Percentiles rank a stretch among this genome's conserved stretches.
Evolutionary conservation across 2,329 filamentous ascomycete species (phyloP).

Genomic region (Chaetoscypha palmicola): DNA sequence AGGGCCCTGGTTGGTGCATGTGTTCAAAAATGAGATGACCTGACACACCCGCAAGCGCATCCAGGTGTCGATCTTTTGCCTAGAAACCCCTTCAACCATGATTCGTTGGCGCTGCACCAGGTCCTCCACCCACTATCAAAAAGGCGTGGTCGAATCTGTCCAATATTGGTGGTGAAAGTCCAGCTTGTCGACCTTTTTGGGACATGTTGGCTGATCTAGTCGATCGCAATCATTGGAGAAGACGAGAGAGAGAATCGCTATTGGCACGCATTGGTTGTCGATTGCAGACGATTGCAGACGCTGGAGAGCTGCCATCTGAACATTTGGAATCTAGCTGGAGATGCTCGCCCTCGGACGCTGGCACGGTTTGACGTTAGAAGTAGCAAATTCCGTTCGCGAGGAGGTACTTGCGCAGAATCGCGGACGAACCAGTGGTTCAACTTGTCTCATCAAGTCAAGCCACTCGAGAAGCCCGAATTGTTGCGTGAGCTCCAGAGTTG

Average conservation of each 20-base stretch:
- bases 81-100: slow-evolving; percentile 13
- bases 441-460: background rate
- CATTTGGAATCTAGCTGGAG: background rate
- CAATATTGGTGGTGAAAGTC: slow-evolving; percentile 15
- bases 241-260: background rate
- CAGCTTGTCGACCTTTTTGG: slow-evolving; percentile 3
- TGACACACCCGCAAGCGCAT: slow-evolving; percentile 21
- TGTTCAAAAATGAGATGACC: slow-evolving; percentile 14
- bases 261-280: background rate
- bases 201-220: slow-evolving; percentile 7
- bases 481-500: too few relatives aligned
- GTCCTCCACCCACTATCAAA: slow-evolving; percentile 5
- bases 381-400: background rate
- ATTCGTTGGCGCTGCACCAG: slow-evolving; percentile 16
- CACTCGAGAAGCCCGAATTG: background rate
- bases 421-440: background rate
- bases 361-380: background rate
- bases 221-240: slow-evolving; percentile 1
- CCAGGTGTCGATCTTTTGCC: slow-evolving; percentile 22
- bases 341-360: background rate
- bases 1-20: slow-evolving; percentile 6
- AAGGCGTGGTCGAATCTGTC: slow-evolving; percentile 7
- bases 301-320: background rate
- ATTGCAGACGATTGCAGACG: background rate
- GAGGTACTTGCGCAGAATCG: background rate